These are phyloP conservation scores for Furcasterigmium furcatum DNA, from an alignment of 2,329 filamentous ascomycete species.

Conservation along the genomic window DNA sequence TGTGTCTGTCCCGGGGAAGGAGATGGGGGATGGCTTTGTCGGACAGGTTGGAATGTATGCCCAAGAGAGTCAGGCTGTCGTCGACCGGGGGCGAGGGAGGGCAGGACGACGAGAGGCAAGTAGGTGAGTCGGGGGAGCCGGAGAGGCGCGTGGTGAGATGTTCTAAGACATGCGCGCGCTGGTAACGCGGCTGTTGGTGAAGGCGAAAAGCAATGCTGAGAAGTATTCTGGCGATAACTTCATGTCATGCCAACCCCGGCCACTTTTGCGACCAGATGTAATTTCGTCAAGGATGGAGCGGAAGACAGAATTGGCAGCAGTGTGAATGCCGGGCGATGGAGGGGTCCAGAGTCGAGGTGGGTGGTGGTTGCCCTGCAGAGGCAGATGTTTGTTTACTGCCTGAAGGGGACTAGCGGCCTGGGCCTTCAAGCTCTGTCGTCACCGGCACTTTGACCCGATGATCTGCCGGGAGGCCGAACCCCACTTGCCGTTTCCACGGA, in stretches of 20 bases:
- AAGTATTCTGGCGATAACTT: conserved; percentile 4
- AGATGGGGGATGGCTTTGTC: conserved; percentile 1
- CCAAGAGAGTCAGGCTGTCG: not conserved
- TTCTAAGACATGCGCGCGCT: conserved; percentile 11
- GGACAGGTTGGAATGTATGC: not conserved
- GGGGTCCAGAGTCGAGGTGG: not conserved
- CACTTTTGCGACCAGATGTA: conserved; percentile 2
- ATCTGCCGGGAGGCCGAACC: not conserved
- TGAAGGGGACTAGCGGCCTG: not conserved
- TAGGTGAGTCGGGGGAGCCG: conserved; percentile 3
- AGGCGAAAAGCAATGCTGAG: conserved; percentile 1
- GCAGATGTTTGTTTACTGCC: conserved; percentile 5
- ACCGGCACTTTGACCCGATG: not conserved
- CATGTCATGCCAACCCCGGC: conserved; percentile 1
- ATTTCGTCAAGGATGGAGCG: conserved; percentile 1
- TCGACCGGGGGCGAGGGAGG: conserved; percentile 3
- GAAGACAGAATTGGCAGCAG: conserved; percentile 1
- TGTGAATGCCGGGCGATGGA: conserved; percentile 2
- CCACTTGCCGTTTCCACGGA: not conserved
- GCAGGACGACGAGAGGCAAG: conserved; percentile 2
- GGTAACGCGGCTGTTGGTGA: not conserved
- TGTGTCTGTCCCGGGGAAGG: conserved; percentile 2
- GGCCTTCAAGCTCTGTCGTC: not conserved
- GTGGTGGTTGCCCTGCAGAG: conserved; percentile 3
- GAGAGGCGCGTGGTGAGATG: conserved; percentile 3